These are phyloP conservation scores for Ampelomyces quisqualis DNA, from an alignment of 2,329 filamentous ascomycete species.

Conservation along the genomic window DNA sequence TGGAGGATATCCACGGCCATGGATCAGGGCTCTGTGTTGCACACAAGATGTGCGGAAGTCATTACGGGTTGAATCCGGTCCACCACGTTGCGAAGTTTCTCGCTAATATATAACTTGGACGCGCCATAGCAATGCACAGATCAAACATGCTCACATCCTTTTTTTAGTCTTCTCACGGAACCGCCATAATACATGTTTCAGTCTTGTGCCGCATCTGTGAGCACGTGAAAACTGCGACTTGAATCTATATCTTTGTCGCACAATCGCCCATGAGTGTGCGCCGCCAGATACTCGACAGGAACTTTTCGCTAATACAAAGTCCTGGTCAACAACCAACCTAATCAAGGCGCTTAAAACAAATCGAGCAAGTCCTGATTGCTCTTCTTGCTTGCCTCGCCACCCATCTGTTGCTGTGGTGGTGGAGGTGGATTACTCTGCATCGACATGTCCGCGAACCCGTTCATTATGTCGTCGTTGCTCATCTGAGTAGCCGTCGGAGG, in stretches of 20 bases:
- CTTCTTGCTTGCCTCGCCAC: conserved; percentile 55
- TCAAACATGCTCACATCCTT: background rate
- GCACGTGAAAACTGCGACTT: background rate
- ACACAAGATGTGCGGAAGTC: background rate
- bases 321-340: background rate
- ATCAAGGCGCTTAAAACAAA: conserved; percentile 47
- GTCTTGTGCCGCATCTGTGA: too few relatives aligned
- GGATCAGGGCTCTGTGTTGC: too few relatives aligned
- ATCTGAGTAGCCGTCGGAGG: conserved; percentile 36
- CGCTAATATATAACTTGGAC: too few relatives aligned
- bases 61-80: too few relatives aligned
- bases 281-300: conserved; percentile 16
- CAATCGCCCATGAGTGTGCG: conserved; percentile 8
- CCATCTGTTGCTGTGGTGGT: conserved; percentile 62
- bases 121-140: background rate
- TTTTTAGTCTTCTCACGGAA: too few relatives aligned
- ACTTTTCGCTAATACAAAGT: conserved; percentile 13
- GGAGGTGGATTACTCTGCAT: conserved; percentile 67
- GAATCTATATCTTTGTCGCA: conserved; percentile 20
- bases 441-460: conserved; percentile 81
- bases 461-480: conserved; percentile 63
- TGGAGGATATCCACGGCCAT: conserved; percentile 6
- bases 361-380: conserved; percentile 59
- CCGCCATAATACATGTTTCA: too few relatives aligned
- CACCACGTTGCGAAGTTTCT: too few relatives aligned